Percentiles rank a stretch among this genome's conserved stretches.
Conservation (phyloP, 306 rosid genomes). For the Sechiopsis laciniata region DNA sequence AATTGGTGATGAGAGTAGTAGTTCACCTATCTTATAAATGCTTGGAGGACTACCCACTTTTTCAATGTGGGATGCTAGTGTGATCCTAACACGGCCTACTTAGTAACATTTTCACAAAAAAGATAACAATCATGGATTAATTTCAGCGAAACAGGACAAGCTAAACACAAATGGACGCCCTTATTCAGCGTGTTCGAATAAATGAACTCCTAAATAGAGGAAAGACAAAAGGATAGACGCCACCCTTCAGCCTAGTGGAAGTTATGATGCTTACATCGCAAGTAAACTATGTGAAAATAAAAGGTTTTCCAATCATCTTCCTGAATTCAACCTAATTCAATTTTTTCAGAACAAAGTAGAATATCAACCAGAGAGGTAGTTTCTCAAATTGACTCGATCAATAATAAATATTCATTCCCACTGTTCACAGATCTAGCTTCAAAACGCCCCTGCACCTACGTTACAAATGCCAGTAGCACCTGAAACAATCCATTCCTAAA, state of each 20-base stretch:
- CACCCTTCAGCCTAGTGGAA: neutral
- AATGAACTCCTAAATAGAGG: neutral
- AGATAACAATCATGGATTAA: neutral
- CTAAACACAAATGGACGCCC: neutral
- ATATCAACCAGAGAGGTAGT: constrained; percentile 1
- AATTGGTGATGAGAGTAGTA: too few species aligned
- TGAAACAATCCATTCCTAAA: constrained; percentile 5
- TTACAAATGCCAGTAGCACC: constrained; percentile 7
- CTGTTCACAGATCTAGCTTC: constrained; percentile 34
- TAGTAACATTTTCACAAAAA: neutral
- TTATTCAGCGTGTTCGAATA: neutral
- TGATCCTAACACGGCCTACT: neutral
- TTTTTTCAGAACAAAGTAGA: neutral
- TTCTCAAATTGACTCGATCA: constrained; percentile 4
- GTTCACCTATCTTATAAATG: too few species aligned
- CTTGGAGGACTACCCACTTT: too few species aligned
- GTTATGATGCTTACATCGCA: constrained; percentile 12
- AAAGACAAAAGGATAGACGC: neutral
- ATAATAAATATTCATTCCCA: neutral
- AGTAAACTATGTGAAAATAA: neutral
- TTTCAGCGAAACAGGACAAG: neutral
- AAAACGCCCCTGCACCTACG: constrained; percentile 1
- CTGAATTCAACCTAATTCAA: constrained; percentile 5
- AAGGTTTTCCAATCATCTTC: neutral
- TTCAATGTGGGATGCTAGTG: too few species aligned